phyloP scores from a whole-genome alignment of 345 rosid genomes.

The Euphorbia peplus region DNA sequence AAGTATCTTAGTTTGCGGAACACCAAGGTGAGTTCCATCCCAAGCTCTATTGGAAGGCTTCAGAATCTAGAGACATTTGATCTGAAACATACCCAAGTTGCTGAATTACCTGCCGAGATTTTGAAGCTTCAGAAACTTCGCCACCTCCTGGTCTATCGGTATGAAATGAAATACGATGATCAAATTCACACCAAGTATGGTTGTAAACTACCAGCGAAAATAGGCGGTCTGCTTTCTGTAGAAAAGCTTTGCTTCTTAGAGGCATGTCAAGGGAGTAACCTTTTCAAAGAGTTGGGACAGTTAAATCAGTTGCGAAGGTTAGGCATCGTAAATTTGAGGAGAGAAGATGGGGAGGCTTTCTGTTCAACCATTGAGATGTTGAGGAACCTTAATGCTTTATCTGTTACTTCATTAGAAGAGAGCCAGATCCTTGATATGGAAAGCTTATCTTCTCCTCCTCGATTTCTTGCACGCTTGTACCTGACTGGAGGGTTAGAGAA shows the following conservation, averaged over 20 bases:
- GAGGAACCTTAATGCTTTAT: constrained; percentile 18
- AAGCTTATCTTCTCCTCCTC: constrained; percentile 23
- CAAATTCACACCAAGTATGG: constrained; percentile 6
- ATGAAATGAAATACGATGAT: not conserved
- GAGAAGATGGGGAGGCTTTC: constrained; percentile 17
- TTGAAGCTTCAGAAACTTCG: constrained; percentile 15
- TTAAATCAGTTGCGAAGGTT: constrained; percentile 21
- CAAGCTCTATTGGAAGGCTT: constrained; percentile 7
- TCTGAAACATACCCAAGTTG: constrained; percentile 9
- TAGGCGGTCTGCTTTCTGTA: constrained; percentile 14
- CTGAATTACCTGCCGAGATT: constrained; percentile 3
- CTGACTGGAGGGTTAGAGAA: constrained; percentile 21
- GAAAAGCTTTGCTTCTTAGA: constrained; percentile 25
- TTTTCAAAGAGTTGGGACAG: constrained; percentile 14
- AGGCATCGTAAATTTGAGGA: constrained; percentile 19
- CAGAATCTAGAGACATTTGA: constrained; percentile 14
- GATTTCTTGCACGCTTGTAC: constrained; percentile 23
- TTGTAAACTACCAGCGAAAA: constrained; percentile 2
- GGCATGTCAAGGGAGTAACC: constrained; percentile 7
- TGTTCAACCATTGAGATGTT: constrained; percentile 26
- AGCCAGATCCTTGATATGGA: constrained; percentile 23
- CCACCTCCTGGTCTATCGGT: constrained; percentile 10
- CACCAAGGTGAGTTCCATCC: constrained; percentile 11
- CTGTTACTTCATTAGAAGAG: constrained; percentile 13
- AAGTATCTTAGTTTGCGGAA: constrained; percentile 11